Evolutionary conservation across 1,284 basidiomycete species (phyloP).

Genomic region (Cutaneotrichosporon mucoides): DNA sequence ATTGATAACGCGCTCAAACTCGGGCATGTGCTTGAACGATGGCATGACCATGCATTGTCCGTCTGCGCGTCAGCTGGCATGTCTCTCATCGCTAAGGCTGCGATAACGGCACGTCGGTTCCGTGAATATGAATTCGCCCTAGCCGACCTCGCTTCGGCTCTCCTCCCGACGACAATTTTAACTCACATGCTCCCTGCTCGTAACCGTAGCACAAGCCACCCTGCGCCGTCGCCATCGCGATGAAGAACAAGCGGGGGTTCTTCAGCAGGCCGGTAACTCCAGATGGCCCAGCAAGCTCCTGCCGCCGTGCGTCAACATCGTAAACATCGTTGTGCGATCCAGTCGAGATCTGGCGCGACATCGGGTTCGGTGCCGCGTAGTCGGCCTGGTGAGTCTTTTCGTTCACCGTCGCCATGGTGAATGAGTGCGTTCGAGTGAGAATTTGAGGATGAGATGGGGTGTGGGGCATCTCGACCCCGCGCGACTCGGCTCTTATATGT

Average conservation of each 20-base stretch:
- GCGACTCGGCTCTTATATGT: not conserved
- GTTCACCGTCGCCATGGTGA: not conserved
- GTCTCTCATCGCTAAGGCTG: not conserved
- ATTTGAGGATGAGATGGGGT: not conserved
- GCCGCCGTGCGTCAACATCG: constrained; percentile 10
- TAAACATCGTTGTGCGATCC: not conserved
- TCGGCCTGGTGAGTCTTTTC: not conserved
- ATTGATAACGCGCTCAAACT: constrained; percentile 15
- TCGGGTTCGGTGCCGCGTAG: not conserved
- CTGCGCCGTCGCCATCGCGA: constrained; percentile 19
- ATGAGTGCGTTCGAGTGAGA: not conserved
- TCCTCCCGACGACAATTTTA: not conserved
- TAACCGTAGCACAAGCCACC: constrained; percentile 25
- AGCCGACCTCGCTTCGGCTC: too few relatives aligned
- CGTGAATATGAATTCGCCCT: too few relatives aligned
- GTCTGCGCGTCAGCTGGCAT: constrained; percentile 13
- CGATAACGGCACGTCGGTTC: not conserved
- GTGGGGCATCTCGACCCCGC: too few relatives aligned
- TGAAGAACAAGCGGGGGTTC: constrained; percentile 19
- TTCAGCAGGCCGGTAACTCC: constrained; percentile 20
- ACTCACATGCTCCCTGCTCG: constrained; percentile 16
- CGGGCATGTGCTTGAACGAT: constrained; percentile 12
- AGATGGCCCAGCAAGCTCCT: constrained; percentile 12
- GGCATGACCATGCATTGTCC: constrained; percentile 26
- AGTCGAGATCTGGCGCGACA: not conserved